Evolutionary conservation across 192 early-diverging fungal species (phyloP).

Genomic region (Backusella liffmaniae): DNA sequence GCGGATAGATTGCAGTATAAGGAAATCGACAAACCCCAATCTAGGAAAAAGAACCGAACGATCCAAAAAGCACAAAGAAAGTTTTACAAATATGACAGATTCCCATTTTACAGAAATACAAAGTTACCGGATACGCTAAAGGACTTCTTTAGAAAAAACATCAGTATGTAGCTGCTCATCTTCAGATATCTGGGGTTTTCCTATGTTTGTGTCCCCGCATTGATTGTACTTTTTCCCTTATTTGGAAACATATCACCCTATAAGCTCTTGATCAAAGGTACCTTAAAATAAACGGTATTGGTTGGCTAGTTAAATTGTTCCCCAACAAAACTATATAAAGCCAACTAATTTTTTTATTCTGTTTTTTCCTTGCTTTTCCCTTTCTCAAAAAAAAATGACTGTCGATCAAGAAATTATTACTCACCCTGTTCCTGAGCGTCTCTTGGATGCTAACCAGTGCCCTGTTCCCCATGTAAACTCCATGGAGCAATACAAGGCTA

Average conservation of each 20-base stretch:
- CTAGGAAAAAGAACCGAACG: constrained; percentile 9
- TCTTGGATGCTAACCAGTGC: constrained; percentile 47
- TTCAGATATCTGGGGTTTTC: constrained; percentile 8
- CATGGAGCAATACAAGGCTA: constrained; percentile 74
- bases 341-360: background rate
- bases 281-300: background rate
- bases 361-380: constrained; percentile 7
- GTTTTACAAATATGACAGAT: background rate
- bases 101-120: background rate
- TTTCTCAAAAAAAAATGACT: constrained; percentile 6
- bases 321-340: constrained; percentile 6
- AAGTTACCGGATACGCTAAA: background rate
- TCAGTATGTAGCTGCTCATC: background rate
- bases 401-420: constrained; percentile 3
- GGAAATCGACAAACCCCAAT: background rate
- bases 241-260: constrained; percentile 3
- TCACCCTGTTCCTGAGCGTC: constrained; percentile 62
- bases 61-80: background rate
- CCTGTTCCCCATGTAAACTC: constrained; percentile 73
- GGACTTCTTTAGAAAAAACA: background rate
- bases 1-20: constrained; percentile 20
- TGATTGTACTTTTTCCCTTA: constrained; percentile 10
- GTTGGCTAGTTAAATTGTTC: background rate
- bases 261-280: background rate
- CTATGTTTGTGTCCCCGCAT: background rate